Base-by-base conservation (phyloP, 2,329 filamentous ascomycete genomes). In the Scedosporium dehoogii region DNA sequence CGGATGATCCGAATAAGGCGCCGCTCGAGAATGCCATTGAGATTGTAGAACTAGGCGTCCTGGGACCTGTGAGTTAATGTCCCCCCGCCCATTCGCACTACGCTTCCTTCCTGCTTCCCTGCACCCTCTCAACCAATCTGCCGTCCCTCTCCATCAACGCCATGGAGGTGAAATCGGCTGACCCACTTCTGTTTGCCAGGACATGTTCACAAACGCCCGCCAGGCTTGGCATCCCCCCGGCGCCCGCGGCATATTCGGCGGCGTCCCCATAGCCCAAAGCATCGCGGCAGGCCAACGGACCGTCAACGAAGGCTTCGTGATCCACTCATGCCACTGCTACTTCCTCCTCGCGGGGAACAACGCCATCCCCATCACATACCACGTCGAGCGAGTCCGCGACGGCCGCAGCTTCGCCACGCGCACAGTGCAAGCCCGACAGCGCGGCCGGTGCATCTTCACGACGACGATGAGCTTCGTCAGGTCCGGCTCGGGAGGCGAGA, bases 281-380 rank as follows among this genome's bases (percentile, higher is more conserved):
- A 87, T 97, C 27, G 84, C 89, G 56, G 91, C 94, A 1, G 94
- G 91, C 25, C 92, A 96, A 74, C 85, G 86, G 71, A 99, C 94
- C 7, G 90, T 99, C 2, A 88, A 89, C 0, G 73, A 79, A 27
- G 81, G 90, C 72, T 97, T 96, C 75, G 84, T 87, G 64, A 86
- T 94, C 59, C 94, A 99, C 79, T 93, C 89, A 71, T 97, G 96
- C 89, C 94, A 99, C 82, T 97, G 94, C 83, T 99, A 97, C 79
- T 99, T 99, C 74, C 87, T 99, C 41, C 86, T 97, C 1, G 92
- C 93, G 4, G 94, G 94, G 29, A 90, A 93, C 70, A 82, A 85
- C 12, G 85, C 89, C 64, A 88, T 94, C 18, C 93, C 94, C 38
- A 89, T 97, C 67, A 82, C 97, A 65, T 97, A 96, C 78, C 91